Conservation (phyloP, 179 eudicot genomes). For the Silene noctiflora region DNA sequence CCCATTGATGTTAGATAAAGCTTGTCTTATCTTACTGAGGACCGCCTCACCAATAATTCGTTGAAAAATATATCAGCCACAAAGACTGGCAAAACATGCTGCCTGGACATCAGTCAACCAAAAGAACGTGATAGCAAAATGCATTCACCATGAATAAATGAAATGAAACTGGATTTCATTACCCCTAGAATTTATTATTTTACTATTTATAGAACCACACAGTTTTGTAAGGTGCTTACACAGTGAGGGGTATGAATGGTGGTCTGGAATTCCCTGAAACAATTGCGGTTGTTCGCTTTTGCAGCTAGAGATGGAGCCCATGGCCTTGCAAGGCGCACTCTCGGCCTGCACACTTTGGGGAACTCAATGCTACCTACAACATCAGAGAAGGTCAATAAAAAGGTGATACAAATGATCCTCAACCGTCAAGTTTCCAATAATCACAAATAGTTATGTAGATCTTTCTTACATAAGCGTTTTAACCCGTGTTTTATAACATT, state of each 20-base stretch:
- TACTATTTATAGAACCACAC: background rate
- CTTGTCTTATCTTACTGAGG: too few relatives aligned
- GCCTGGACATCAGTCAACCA: slow-evolving; percentile 18
- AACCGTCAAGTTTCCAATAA: background rate
- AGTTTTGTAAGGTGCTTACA: slow-evolving; percentile 23
- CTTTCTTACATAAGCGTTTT: too few relatives aligned
- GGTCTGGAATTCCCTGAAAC: slow-evolving; percentile 52
- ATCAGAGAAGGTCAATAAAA: slow-evolving; percentile 1
- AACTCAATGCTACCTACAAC: slow-evolving; percentile 53
- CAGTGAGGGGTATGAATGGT: slow-evolving; percentile 42
- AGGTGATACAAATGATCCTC: background rate
- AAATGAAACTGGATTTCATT: too few relatives aligned
- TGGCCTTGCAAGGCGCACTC: slow-evolving; percentile 59
- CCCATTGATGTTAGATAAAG: too few relatives aligned
- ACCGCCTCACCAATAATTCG: too few relatives aligned
- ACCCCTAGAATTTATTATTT: background rate
- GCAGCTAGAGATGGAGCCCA: slow-evolving; percentile 57
- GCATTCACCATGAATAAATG: too few relatives aligned
- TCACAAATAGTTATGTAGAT: background rate
- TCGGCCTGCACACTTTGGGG: slow-evolving; percentile 71
- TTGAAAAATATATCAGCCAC: too few relatives aligned
- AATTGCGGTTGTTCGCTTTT: slow-evolving; percentile 44
- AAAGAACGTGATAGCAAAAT: slow-evolving; percentile 6
- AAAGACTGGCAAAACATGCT: background rate
- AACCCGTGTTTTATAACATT: too few relatives aligned